These are phyloP conservation scores for Rhododendron griersonianum DNA, from an alignment of 148 eudicot species.

Conservation along the genomic window DNA sequence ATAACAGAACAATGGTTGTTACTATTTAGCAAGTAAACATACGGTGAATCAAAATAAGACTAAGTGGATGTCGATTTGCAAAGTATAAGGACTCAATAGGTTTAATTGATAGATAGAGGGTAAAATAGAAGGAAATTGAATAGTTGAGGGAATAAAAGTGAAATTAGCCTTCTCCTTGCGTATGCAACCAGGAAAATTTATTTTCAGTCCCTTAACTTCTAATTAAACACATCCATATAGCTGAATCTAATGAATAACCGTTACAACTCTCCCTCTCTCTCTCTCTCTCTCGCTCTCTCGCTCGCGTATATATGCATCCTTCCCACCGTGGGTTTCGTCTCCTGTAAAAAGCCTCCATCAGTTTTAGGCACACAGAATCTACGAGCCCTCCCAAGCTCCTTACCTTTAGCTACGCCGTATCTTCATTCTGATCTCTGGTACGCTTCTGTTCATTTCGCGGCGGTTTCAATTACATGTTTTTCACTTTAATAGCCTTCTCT, in stretches of 20 bases:
- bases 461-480: background rate
- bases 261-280: background rate
- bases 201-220: background rate
- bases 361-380: background rate
- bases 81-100: background rate
- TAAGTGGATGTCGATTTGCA: background rate
- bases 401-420: background rate
- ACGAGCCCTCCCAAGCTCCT: background rate
- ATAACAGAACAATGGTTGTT: too few species aligned
- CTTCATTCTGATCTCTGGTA: background rate
- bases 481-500: background rate
- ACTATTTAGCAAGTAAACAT: too few species aligned
- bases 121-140: background rate
- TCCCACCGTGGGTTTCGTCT: background rate
- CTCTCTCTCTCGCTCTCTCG: background rate
- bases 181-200: background rate
- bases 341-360: background rate
- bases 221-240: background rate
- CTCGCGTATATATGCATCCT: background rate
- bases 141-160: background rate
- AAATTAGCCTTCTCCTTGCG: background rate
- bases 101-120: background rate
- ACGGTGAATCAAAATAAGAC: too few species aligned
- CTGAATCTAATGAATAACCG: background rate
- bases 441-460: background rate